phyloP scores from a whole-genome alignment of 306 rosid genomes.

The Prunus fruticosa region DNA sequence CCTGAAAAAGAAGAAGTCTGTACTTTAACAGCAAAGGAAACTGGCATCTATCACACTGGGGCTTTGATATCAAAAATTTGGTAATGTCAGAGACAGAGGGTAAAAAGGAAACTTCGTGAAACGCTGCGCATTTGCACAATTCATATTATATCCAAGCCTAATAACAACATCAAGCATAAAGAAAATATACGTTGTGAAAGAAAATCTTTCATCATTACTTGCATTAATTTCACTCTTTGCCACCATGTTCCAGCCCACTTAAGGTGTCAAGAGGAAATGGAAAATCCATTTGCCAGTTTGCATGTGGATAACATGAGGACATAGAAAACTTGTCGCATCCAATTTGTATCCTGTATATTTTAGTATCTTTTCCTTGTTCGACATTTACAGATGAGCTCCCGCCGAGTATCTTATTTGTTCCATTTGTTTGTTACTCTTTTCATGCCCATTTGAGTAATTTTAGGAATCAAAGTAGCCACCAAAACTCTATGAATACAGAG shows the following conservation, averaged over 20 bases:
- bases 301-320: neutral
- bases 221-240: neutral
- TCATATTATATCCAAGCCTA: neutral
- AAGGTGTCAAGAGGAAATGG: neutral
- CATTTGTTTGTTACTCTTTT: neutral
- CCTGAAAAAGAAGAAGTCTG: slow-evolving; percentile 44
- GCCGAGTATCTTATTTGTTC: neutral
- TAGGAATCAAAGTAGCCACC: neutral
- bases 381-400: neutral
- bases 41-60: neutral
- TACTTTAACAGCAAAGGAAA: slow-evolving; percentile 2
- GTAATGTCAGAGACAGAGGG: neutral
- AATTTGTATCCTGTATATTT: neutral
- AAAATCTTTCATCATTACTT: neutral
- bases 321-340: neutral
- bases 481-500: neutral
- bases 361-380: neutral
- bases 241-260: neutral
- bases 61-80: neutral
- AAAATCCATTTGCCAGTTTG: neutral
- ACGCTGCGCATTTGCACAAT: neutral
- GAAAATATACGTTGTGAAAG: neutral
- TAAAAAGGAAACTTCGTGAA: neutral
- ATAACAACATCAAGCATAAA: neutral
- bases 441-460: neutral